Conservation (phyloP, 106 monocot genomes). For the Dendrobium nobile region DNA sequence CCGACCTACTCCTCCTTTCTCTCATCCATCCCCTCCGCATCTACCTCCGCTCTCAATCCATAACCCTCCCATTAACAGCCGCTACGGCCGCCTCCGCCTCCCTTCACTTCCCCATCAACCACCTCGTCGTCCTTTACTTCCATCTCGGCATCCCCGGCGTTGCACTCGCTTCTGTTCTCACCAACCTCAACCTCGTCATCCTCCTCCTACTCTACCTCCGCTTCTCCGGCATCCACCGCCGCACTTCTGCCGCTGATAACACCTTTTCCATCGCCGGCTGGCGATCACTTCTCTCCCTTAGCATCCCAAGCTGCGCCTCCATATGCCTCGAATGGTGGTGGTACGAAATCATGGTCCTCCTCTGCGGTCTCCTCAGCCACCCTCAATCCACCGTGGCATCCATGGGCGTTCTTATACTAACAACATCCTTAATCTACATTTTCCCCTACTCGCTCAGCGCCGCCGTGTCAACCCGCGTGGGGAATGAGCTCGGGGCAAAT, state of each 20-base stretch:
- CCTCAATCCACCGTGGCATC: slow-evolving; percentile 29
- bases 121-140: slow-evolving; percentile 24
- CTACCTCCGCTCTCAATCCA: slow-evolving; percentile 41
- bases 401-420: slow-evolving; percentile 44
- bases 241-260: slow-evolving; percentile 5
- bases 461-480: slow-evolving; percentile 46
- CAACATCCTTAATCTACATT: slow-evolving; percentile 54
- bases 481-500: slow-evolving; percentile 61
- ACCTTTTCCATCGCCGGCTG: slow-evolving; percentile 17
- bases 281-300: slow-evolving; percentile 13
- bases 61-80: slow-evolving; percentile 26
- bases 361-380: slow-evolving; percentile 23
- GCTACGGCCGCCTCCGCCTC: slow-evolving; percentile 16
- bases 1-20: slow-evolving; percentile 43
- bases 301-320: slow-evolving; percentile 24
- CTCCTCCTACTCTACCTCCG: slow-evolving; percentile 21
- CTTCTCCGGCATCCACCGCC: slow-evolving; percentile 16
- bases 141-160: slow-evolving; percentile 24
- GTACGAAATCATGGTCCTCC: slow-evolving; percentile 77
- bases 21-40: slow-evolving; percentile 44
- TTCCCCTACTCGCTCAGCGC: slow-evolving; percentile 53
- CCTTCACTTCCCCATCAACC: slow-evolving; percentile 38
- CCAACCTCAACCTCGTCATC: slow-evolving; percentile 24
- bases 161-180: slow-evolving; percentile 18
- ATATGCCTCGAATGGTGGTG: slow-evolving; percentile 93